Conservation (phyloP, 257 asterid genomes). For the Solanum ossicruentum region DNA sequence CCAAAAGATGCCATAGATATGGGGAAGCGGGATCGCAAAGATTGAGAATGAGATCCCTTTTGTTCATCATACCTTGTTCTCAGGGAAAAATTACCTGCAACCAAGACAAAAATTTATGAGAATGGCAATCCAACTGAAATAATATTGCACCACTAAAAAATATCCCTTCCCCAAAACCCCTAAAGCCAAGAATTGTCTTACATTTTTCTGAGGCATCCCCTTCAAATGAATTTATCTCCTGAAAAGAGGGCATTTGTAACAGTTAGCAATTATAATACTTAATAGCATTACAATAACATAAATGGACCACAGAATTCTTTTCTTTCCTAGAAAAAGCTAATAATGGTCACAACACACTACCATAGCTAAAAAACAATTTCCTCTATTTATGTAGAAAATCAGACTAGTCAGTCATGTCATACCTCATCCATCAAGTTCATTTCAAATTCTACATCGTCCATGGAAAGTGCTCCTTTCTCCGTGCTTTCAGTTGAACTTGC, state of each 20-base stretch:
- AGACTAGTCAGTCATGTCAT: not conserved
- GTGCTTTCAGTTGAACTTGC: constrained; percentile 22
- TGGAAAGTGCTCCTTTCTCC: constrained; percentile 11
- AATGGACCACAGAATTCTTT: not conserved
- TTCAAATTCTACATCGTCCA: constrained; percentile 24
- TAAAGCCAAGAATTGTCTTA: constrained; percentile 2
- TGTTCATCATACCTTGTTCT: constrained; percentile 55
- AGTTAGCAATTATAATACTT: not conserved
- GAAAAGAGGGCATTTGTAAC: constrained; percentile 1
- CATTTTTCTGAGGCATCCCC: constrained; percentile 25
- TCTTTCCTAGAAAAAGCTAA: not conserved
- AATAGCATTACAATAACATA: not conserved
- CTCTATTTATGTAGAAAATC: not conserved
- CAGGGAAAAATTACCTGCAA: constrained; percentile 37
- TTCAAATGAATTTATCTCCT: constrained; percentile 37
- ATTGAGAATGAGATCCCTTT: not conserved
- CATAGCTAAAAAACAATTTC: not conserved
- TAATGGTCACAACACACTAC: not conserved
- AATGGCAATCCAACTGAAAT: not conserved
- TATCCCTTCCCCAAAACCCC: not conserved
- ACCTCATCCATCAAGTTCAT: constrained; percentile 35
- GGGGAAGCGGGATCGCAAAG: not conserved
- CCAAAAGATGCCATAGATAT: not conserved
- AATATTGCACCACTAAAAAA: not conserved
- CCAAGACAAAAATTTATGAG: constrained; percentile 1